Evolutionary conservation across 257 asterid genomes (phyloP).

Genomic region (Nicotiana benthamiana): DNA sequence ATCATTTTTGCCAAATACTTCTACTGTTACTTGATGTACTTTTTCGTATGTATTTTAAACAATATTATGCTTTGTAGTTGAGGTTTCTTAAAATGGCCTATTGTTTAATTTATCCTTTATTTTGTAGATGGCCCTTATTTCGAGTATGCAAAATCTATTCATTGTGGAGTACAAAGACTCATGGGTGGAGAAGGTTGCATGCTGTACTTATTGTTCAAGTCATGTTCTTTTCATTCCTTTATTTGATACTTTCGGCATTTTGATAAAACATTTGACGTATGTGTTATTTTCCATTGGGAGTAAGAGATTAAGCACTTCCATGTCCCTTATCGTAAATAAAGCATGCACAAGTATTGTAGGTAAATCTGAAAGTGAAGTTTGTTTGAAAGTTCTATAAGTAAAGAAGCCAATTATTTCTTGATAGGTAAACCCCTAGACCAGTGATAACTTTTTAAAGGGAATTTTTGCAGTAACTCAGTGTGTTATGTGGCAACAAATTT

Average conservation of each 20-base stretch:
- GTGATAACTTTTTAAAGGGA: neutral
- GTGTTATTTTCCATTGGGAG: neutral
- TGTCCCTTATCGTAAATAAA: neutral
- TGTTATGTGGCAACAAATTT: neutral
- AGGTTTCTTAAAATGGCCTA: neutral
- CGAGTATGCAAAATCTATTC: constrained; percentile 72
- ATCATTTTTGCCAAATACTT: constrained; percentile 4
- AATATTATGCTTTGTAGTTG: neutral
- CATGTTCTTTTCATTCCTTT: neutral
- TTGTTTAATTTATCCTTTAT: neutral
- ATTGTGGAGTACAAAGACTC: constrained; percentile 93
- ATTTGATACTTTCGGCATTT: neutral
- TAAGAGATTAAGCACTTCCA: neutral
- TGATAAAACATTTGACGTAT: neutral
- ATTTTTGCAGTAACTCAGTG: neutral
- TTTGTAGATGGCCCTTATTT: constrained; percentile 81
- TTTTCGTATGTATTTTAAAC: neutral
- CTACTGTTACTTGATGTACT: neutral
- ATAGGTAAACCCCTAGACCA: neutral
- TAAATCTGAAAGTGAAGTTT: neutral
- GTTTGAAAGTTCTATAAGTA: neutral
- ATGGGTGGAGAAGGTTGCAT: constrained; percentile 89
- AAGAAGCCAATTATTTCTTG: neutral
- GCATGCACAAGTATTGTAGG: neutral
- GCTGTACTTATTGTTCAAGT: neutral